phyloP scores from a whole-genome alignment of 192 early-diverging fungal genomes.

The Thoreauomyces humboldtii region DNA sequence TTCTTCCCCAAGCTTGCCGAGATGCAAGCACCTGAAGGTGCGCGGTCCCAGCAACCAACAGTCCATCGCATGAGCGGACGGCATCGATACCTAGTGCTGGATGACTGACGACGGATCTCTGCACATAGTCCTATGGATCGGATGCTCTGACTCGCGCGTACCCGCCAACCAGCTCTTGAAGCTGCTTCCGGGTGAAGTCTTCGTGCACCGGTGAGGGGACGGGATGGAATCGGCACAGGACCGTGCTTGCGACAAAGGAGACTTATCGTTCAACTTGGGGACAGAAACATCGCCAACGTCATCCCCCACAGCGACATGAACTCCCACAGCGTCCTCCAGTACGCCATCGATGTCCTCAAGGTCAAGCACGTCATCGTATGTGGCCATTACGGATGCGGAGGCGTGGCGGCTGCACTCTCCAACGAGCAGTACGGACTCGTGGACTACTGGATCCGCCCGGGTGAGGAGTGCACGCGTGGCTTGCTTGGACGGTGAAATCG shows the following conservation, averaged over 20 bases:
- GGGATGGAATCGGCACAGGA: too few species aligned
- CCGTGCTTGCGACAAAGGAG: too few species aligned
- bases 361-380: constrained; percentile 82
- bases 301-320: constrained; percentile 77
- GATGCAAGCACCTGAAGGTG: constrained; percentile 78
- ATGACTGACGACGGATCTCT: not conserved
- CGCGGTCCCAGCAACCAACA: not conserved
- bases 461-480: too few species aligned
- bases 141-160: constrained; percentile 87
- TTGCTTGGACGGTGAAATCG: too few species aligned
- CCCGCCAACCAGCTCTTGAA: constrained; percentile 50
- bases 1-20: constrained; percentile 70
- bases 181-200: constrained; percentile 68
- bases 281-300: constrained; percentile 95
- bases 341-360: constrained; percentile 80
- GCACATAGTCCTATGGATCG: constrained; percentile 73
- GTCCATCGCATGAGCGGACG: not conserved
- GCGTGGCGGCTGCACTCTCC: constrained; percentile 41
- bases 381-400: constrained; percentile 48
- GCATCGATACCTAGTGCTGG: not conserved
- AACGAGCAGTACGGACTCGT: constrained; percentile 42
- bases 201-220: too few species aligned
- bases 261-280: too few species aligned
- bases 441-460: constrained; percentile 41
- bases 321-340: constrained; percentile 79